Conservation (phyloP, 805 yeast species). For the Candida broadrunensis region DNA sequence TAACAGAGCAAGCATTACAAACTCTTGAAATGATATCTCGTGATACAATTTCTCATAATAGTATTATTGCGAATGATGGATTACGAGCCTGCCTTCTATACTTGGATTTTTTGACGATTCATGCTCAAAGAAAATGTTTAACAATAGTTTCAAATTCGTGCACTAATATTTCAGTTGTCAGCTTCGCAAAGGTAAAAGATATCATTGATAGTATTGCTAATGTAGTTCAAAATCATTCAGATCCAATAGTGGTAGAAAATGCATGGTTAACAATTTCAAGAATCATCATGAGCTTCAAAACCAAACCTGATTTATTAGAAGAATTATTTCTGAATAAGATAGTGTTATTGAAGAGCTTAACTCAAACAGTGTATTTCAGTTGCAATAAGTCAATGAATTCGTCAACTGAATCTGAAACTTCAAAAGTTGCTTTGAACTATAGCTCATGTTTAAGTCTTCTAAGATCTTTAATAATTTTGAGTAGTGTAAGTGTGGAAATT, state of each 20-base stretch:
- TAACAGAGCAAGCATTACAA: constrained; percentile 88
- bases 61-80: constrained; percentile 58
- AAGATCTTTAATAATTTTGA: constrained; percentile 43
- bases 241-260: constrained; percentile 57
- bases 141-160: constrained; percentile 71
- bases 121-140: constrained; percentile 82
- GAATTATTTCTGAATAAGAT: constrained; percentile 28
- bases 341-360: constrained; percentile 19
- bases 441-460: constrained; percentile 39
- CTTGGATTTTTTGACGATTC: constrained; percentile 84
- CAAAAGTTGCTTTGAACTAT: constrained; percentile 26
- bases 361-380: constrained; percentile 20
- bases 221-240: constrained; percentile 54
- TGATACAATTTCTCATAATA: constrained; percentile 45
- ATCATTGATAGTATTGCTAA: constrained; percentile 59
- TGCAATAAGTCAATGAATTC: constrained; percentile 22
- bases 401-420: constrained; percentile 7
- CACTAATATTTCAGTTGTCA: constrained; percentile 39
- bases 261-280: constrained; percentile 65
- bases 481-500: constrained; percentile 41
- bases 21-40: constrained; percentile 67
- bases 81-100: constrained; percentile 64
- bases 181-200: constrained; percentile 49
- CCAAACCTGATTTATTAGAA: constrained; percentile 43
- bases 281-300: constrained; percentile 48